phyloP scores from a whole-genome alignment of 371 early-diverging fungal species.

The Dinochytrium kinnereticum region DNA sequence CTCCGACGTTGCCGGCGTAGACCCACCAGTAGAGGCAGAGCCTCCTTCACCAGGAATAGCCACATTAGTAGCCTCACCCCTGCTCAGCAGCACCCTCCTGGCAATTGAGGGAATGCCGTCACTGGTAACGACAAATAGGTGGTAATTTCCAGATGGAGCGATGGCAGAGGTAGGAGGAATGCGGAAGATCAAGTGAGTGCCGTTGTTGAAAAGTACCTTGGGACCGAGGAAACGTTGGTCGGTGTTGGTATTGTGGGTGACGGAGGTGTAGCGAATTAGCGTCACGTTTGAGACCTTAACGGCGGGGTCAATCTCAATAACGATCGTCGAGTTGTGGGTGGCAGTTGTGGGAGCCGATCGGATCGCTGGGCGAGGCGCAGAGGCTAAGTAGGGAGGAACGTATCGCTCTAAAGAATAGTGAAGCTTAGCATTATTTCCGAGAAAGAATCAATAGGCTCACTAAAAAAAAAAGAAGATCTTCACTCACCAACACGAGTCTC shows the following conservation, averaged over 20 bases:
- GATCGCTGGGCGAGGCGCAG: constrained; percentile 27
- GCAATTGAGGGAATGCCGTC: constrained; percentile 41
- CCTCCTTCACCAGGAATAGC: background rate
- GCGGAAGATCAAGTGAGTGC: constrained; percentile 24
- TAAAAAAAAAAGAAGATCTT: background rate
- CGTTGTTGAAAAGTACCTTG: constrained; percentile 26
- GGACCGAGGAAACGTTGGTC: constrained; percentile 53
- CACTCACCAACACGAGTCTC: constrained; percentile 33
- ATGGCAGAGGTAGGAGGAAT: constrained; percentile 36
- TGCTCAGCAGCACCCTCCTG: constrained; percentile 21
- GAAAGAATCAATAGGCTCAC: background rate
- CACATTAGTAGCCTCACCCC: constrained; percentile 20
- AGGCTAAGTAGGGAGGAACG: constrained; percentile 44
- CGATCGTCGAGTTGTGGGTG: constrained; percentile 24
- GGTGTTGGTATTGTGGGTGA: constrained; percentile 50
- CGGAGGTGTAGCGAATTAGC: constrained; percentile 45
- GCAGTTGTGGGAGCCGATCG: constrained; percentile 14
- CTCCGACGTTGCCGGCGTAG: background rate
- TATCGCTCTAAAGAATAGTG: constrained; percentile 28
- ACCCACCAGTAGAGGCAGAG: background rate
- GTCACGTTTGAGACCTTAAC: constrained; percentile 21
- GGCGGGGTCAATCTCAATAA: constrained; percentile 10
- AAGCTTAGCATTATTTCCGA: background rate
- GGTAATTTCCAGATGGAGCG: constrained; percentile 53
- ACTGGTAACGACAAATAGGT: constrained; percentile 41